These are phyloP conservation scores for Talaromyces sp. DNA, from an alignment of 2,329 filamentous ascomycete genomes.

Conservation along the genomic window DNA sequence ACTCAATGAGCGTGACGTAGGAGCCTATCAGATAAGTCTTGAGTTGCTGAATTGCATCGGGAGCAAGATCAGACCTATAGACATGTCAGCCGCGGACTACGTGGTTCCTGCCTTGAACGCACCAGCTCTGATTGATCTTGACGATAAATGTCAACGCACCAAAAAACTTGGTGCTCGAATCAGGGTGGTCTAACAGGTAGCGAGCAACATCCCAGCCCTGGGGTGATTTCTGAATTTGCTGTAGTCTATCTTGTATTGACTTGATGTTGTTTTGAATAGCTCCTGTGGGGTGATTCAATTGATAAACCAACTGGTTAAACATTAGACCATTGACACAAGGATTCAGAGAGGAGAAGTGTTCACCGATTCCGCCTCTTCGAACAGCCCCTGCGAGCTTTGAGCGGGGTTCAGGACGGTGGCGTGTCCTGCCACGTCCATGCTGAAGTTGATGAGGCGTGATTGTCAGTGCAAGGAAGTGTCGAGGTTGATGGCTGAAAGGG, in stretches of 20 bases:
- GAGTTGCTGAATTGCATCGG: constrained; percentile 33
- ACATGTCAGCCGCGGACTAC: not conserved
- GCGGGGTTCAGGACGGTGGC: constrained; percentile 24
- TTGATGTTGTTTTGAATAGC: constrained; percentile 41
- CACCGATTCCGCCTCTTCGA: constrained; percentile 30
- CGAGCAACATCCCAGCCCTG: constrained; percentile 85
- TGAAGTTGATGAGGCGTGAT: constrained; percentile 4
- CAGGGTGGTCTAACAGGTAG: constrained; percentile 63
- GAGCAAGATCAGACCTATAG: constrained; percentile 36
- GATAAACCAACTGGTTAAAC: constrained; percentile 36
- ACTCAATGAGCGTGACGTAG: constrained; percentile 41
- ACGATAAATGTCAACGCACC: constrained; percentile 89
- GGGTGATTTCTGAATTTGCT: constrained; percentile 71
- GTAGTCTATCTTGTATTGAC: constrained; percentile 68
- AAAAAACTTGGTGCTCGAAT: constrained; percentile 81
- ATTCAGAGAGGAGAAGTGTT: constrained; percentile 12
- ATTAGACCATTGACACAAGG: not conserved
- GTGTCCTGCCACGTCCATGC: constrained; percentile 28
- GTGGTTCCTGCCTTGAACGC: constrained; percentile 24
- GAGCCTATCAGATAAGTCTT: constrained; percentile 41
- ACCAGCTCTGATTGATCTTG: constrained; percentile 91
- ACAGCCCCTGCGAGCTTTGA: constrained; percentile 26
- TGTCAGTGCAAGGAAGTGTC: not conserved
- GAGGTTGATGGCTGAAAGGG: not conserved
- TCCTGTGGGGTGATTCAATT: constrained; percentile 45